Conservation (phyloP, 495 filamentous ascomycete species). For the Entonaema liquescens region DNA sequence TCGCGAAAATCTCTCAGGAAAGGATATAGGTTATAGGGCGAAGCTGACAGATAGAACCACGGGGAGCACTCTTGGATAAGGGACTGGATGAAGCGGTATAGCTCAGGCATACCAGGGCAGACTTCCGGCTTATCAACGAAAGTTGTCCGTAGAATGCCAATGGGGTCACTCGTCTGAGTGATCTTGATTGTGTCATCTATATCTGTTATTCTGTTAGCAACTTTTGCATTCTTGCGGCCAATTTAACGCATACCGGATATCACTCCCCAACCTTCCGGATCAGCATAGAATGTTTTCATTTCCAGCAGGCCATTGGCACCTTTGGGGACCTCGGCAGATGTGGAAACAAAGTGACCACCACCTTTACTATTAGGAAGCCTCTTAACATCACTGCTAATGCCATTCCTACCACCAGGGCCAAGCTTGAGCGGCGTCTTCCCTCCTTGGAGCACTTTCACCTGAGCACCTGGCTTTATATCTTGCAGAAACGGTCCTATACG, state of each 20-base stretch:
- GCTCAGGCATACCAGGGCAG: slow-evolving; percentile 81
- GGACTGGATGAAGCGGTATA: slow-evolving; percentile 72
- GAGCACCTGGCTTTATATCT: slow-evolving; percentile 72
- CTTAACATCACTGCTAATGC: slow-evolving; percentile 70
- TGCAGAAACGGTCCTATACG: slow-evolving; percentile 81
- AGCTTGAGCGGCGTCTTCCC: slow-evolving; percentile 63
- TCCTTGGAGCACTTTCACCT: slow-evolving; percentile 63
- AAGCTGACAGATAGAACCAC: slow-evolving; percentile 94
- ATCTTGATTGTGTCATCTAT: slow-evolving; percentile 97
- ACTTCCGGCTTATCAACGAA: slow-evolving; percentile 80
- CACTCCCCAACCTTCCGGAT: slow-evolving; percentile 83
- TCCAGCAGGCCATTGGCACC: slow-evolving; percentile 58
- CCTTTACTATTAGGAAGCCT: slow-evolving; percentile 50
- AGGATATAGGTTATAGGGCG: slow-evolving; percentile 92
- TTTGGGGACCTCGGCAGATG: slow-evolving; percentile 56
- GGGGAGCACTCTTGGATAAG: slow-evolving; percentile 66
- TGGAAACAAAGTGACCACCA: slow-evolving; percentile 50
- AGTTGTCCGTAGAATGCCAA: slow-evolving; percentile 82
- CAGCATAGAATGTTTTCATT: slow-evolving; percentile 76
- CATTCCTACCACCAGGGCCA: slow-evolving; percentile 74
- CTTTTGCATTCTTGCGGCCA: neutral
- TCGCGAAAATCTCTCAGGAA: slow-evolving; percentile 81
- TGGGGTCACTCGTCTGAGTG: slow-evolving; percentile 78
- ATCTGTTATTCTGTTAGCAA: slow-evolving; percentile 58
- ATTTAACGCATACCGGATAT: slow-evolving; percentile 67